Evolutionary conservation across 306 rosid genomes (phyloP), one percentile per base, ranked within the genome.

Genomic region (Sindora glabra): DNA sequence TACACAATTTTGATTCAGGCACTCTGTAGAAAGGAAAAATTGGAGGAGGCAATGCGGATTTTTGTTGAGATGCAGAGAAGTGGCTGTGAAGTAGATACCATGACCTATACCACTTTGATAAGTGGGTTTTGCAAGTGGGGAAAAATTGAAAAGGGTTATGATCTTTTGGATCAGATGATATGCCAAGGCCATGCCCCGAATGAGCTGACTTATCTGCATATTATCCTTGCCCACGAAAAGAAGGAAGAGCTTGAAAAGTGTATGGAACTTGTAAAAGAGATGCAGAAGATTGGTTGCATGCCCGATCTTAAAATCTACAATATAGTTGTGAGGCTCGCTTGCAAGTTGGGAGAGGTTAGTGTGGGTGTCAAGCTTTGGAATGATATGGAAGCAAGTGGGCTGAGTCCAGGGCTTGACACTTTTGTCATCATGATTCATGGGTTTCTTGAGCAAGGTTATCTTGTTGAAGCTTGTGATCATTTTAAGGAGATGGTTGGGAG

Each of bases 41-140:
- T 84, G 85, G 97, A 90, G 34, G 95, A 90, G 71, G 97, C 95
- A 27, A 82, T 77, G 78, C 59, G 79, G 21, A 27, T 86, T 21
- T 81, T 84, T 48, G 50, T 84, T 47, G 86, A 86, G 65, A 90
- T 84, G 87, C 75, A 78, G 85, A 83, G 90, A 71, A 74, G 54
- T 74, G 94, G 85, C 5, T 86, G 94, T 41, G 88, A 76, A 54
- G 79, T 72, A 17, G 97, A 90, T 52, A 70, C 33, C 63, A 70
- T 90, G 48, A 82, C 95, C 27, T 86, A 86, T 72, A 84, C 88
- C 42, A 77, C 90, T 44, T 67, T 86, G 77, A 76, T 90, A 12
- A 74, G 85, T 72, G 95, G 95, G 54, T 82, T 90, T 71, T 84
- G 95, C 68, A 86, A 74, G 69, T 84, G 88, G 86, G 95, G 95